Base-by-base conservation (phyloP, 306 rosid species). In the Abrus pulchellus region DNA sequence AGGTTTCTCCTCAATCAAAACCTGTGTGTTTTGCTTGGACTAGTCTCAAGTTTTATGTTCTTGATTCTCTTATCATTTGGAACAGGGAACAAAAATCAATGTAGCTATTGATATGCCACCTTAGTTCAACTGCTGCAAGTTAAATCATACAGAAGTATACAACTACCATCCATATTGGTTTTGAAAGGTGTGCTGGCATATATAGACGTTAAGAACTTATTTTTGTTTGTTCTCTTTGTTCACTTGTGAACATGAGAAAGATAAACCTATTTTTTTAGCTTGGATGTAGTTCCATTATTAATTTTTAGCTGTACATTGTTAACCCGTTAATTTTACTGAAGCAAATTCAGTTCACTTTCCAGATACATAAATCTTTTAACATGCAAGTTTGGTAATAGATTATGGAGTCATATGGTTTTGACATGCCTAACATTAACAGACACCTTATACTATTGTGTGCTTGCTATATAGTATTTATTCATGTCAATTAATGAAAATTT, bases 91-190 rank as follows among this genome's bases (percentile, higher is more conserved):
- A 32, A 90, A 90, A 77, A 90, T 90, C 55, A 90, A 90, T 34
- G 47, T 90, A 38, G 94, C 92, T 6, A 90, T 90, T 68, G 89
- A 90, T 61, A 84, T 54, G 54, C 41, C 87, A 75, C 94, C 94
- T 67, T 82, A 88, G 76, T 90, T 90, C 77, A 36, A 77, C 20
- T 72, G 90, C 55, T 90, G 88, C 79, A 85, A 87, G 59, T 49
- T 67, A 62, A 60, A 77, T 63, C 80, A 83, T 59, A 82, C 86
- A 64, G 72, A 80, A 88, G 78, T 92, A 88, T 77, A 68, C 75
- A 11, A 94, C 92, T 41, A 91, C 94, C 64, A 88, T 86, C 81
- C 92, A 85, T 81, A 88, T 92, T 68, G 97, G 92, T 82, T 82
- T 83, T 28, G 94, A 90, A 83, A 88, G 91, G 94, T 88, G 68